phyloP scores from a whole-genome alignment of 768 basidiomycete genomes.

The Hygrophoropsis aurantiaca region DNA sequence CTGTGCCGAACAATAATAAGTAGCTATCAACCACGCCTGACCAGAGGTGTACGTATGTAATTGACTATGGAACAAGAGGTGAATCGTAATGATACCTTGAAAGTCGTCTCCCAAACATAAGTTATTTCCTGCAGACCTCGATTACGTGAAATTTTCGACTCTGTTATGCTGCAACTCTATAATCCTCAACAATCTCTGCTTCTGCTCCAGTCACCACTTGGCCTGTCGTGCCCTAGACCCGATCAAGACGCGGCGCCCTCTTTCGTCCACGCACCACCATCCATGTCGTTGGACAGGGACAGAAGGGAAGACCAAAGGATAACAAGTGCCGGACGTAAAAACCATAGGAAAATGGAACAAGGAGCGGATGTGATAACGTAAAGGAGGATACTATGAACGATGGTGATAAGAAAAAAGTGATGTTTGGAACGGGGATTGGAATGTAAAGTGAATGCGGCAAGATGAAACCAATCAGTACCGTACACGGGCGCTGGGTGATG shows the following conservation, averaged over 20 bases:
- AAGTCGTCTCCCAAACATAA: not conserved
- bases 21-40: no score
- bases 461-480: conserved; percentile 25
- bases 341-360: conserved; percentile 12
- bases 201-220: not conserved
- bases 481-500: conserved; percentile 34
- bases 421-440: conserved; percentile 11
- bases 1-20: no score
- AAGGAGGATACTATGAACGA: conserved; percentile 18
- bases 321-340: conserved; percentile 41
- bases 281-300: conserved; percentile 26
- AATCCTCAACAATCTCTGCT: not conserved
- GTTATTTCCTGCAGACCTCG: not conserved
- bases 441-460: conserved; percentile 27
- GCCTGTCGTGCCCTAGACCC: not conserved
- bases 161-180: not conserved
- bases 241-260: conserved; percentile 65
- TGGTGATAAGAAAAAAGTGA: conserved; percentile 5
- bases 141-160: not conserved
- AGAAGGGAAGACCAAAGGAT: conserved; percentile 71
- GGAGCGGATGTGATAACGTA: conserved; percentile 19
- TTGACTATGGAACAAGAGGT: no score
- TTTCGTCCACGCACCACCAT: conserved; percentile 64
- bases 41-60: no score
- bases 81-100: no score